Evolutionary conservation across 179 eudicot species (phyloP).

Genomic region (Drosera spatulata): DNA sequence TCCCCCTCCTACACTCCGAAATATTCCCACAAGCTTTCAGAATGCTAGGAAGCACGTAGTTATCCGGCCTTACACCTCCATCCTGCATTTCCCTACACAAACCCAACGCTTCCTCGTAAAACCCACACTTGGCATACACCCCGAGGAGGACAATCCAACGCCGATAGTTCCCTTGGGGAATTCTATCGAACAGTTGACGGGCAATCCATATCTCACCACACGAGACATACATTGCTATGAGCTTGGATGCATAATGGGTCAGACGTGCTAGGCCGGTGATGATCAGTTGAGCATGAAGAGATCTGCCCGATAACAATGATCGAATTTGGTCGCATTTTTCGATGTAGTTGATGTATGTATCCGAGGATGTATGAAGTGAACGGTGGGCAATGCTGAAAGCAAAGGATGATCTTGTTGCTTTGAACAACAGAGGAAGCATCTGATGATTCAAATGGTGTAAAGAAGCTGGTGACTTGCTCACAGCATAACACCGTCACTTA

Average conservation of each 20-base stretch:
- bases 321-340: constrained; percentile 28
- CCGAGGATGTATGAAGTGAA: constrained; percentile 21
- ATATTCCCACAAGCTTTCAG: constrained; percentile 76
- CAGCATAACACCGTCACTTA: no score
- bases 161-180: constrained; percentile 40
- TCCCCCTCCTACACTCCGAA: constrained; percentile 27
- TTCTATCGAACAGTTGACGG: constrained; percentile 63
- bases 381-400: constrained; percentile 8
- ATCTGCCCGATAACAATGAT: constrained; percentile 31
- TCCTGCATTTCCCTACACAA: constrained; percentile 35
- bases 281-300: constrained; percentile 50
- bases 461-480: no score
- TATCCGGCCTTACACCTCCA: constrained; percentile 33
- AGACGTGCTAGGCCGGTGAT: constrained; percentile 40
- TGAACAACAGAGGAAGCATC: no score
- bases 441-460: no score
- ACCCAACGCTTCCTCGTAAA: constrained; percentile 39
- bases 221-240: constrained; percentile 40
- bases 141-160: constrained; percentile 71
- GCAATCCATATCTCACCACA: constrained; percentile 35
- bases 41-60: constrained; percentile 62
- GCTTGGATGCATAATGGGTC: constrained; percentile 54
- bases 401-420: no score
- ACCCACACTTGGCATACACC: constrained; percentile 58
- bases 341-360: constrained; percentile 33